phyloP scores from a whole-genome alignment of 2,329 filamentous ascomycete species.

The Arthrobotrys pseudoclavata region DNA sequence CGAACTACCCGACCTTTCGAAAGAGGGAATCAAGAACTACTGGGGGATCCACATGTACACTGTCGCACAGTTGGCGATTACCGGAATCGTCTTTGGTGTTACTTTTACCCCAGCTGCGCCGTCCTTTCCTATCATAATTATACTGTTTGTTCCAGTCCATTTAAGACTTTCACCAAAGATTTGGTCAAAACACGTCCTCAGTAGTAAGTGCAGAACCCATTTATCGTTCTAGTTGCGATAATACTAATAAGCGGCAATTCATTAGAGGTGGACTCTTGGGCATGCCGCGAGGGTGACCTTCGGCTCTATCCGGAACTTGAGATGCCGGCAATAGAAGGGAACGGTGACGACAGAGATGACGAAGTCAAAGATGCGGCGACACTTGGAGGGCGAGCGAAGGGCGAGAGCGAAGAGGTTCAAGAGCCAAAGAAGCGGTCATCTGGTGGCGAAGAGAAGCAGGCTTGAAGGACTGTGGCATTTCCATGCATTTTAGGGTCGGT shows the following conservation, averaged over 20 bases:
- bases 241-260: slow-evolving; percentile 3
- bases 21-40: slow-evolving; percentile 68
- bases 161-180: slow-evolving; percentile 73
- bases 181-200: slow-evolving; percentile 73
- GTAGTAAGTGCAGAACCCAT: slow-evolving; percentile 49
- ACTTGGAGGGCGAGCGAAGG: background rate
- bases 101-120: slow-evolving; percentile 75
- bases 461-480: background rate
- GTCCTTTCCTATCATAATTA: slow-evolving; percentile 75
- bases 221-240: background rate
- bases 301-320: slow-evolving; percentile 57
- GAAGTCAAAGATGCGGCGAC: slow-evolving; percentile 3
- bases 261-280: slow-evolving; percentile 68
- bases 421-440: background rate
- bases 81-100: slow-evolving; percentile 74
- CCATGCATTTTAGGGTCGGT: background rate
- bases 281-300: slow-evolving; percentile 61
- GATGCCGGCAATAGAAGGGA: slow-evolving; percentile 12
- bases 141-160: slow-evolving; percentile 75
- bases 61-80: slow-evolving; percentile 72
- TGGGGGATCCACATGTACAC: slow-evolving; percentile 74
- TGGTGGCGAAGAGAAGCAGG: background rate
- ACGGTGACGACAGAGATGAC: slow-evolving; percentile 22
- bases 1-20: slow-evolving; percentile 69
- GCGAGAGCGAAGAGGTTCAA: slow-evolving; percentile 24